Evolutionary conservation across 352 stramenopile species (phyloP).

Genomic region (Stramenopiles sp.): DNA sequence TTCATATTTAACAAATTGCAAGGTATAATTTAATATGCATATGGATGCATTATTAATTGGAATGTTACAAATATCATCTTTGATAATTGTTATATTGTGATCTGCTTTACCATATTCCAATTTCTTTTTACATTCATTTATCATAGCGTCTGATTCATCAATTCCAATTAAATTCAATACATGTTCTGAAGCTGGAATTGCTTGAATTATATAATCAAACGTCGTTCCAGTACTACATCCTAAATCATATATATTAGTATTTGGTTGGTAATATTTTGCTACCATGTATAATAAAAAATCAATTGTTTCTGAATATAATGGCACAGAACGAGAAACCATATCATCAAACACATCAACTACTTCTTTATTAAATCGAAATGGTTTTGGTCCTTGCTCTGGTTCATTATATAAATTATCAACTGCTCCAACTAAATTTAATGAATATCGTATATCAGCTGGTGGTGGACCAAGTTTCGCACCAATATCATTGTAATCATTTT

Average conservation of each 20-base stretch:
- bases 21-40: conserved; percentile 16
- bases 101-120: not conserved
- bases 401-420: not conserved
- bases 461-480: not conserved
- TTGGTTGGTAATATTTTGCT: conserved; percentile 11
- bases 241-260: conserved; percentile 11
- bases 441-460: not conserved
- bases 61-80: not conserved
- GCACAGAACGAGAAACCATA: conserved; percentile 15
- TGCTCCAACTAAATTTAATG: not conserved
- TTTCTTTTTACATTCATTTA: not conserved
- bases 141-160: not conserved
- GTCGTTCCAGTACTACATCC: conserved; percentile 16
- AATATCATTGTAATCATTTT: not conserved
- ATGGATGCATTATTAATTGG: conserved; percentile 5
- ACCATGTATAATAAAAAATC: conserved; percentile 15
- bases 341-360: conserved; percentile 16
- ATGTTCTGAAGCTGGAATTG: not conserved
- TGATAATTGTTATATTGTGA: conserved; percentile 8
- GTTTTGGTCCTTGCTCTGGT: conserved; percentile 8
- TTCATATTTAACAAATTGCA: conserved; percentile 13
- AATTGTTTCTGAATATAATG: conserved; percentile 14
- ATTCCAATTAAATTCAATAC: not conserved
- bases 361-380: conserved; percentile 15
- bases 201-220: conserved; percentile 10